These are phyloP conservation scores for Podaxis sp. DNA, from an alignment of 768 basidiomycete genomes.

Conservation along the genomic window DNA sequence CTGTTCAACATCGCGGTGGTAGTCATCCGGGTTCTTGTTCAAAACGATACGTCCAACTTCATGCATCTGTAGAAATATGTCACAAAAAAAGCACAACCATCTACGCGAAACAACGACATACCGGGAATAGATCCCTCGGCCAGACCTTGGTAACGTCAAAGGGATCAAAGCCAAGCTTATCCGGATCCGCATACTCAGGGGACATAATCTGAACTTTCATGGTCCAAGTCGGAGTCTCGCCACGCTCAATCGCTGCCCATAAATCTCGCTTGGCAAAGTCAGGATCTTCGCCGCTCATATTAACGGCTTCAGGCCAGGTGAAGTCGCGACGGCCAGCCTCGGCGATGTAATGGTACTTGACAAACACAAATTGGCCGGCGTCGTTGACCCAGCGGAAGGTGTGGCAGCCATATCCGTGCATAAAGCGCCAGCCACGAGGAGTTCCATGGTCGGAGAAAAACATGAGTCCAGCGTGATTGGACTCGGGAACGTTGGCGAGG, in stretches of 20 bases:
- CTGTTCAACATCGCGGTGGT: conserved; percentile 16
- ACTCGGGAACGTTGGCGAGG: conserved; percentile 15
- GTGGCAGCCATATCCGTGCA: conserved; percentile 14
- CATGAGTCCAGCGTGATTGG: conserved; percentile 16
- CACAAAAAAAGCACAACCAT: neutral
- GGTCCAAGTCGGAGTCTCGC: conserved; percentile 14
- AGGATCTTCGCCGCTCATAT: conserved; percentile 13
- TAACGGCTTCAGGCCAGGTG: conserved; percentile 14
- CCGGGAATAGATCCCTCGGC: conserved; percentile 11
- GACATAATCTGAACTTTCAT: conserved; percentile 17
- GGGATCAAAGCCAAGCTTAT: conserved; percentile 15
- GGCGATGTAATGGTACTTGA: conserved; percentile 14
- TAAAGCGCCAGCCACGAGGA: conserved; percentile 13
- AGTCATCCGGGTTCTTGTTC: conserved; percentile 18
- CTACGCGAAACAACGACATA: neutral
- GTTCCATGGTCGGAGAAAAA: conserved; percentile 15
- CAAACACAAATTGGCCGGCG: conserved; percentile 13
- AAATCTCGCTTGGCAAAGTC: conserved; percentile 15
- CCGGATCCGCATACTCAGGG: conserved; percentile 14
- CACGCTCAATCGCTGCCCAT: conserved; percentile 13
- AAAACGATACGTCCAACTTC: conserved; percentile 15
- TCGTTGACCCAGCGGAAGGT: conserved; percentile 16
- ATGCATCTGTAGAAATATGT: neutral
- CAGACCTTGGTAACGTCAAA: conserved; percentile 17
- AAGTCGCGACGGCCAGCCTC: conserved; percentile 13